Base-by-base conservation (phyloP, 257 asterid genomes). In the Solanum sejunctum region DNA sequence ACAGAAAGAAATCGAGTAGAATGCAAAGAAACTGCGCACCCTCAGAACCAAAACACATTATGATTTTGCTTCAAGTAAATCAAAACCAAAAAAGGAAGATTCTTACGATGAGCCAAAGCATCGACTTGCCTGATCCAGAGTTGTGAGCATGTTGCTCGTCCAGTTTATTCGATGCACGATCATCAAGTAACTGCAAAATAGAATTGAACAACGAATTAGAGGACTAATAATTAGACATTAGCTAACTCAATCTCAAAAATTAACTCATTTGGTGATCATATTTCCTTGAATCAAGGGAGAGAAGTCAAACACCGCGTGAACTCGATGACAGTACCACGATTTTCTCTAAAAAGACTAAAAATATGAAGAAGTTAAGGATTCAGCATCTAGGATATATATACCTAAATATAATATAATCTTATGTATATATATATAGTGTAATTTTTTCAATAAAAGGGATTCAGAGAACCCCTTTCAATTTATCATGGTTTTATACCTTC, bases 121-220 rank as follows among this genome's bases (percentile, higher is more conserved):
- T 23, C 83, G n/a, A 87, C 93, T 91, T 86, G 86, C 98, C 98
- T 95, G 99, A 88, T 97, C 99, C 88, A 96, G 95, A 21, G 95
- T 77, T 45, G 98, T 94, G 9, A 96, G 97, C 0, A 96, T 94
- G 90, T 96, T 94, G 85, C 95, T 90, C 89, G 90, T 96, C 99
- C 99, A 96, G 90, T 94, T 92, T 41, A 98, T 96, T 58, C 95
- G 91, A 85, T 96, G 98, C 95, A 96, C 78, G 83, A 96, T 39
- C 89, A 96, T 85, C 82, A 96, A 86, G 87, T 96, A 96, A 84
- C 99, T 96, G 95, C 90, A 86, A 54, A 41, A 60, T 13, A 69
- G 2, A 69, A 69, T 1, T 26, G 41, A 12, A 26, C 43, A 13
- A 23, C 3, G 10, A 63, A 26, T 26, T 26, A 66, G 72, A 28